Base-by-base conservation (phyloP, 2,329 filamentous ascomycete species). In the Seiridium unicorne region DNA sequence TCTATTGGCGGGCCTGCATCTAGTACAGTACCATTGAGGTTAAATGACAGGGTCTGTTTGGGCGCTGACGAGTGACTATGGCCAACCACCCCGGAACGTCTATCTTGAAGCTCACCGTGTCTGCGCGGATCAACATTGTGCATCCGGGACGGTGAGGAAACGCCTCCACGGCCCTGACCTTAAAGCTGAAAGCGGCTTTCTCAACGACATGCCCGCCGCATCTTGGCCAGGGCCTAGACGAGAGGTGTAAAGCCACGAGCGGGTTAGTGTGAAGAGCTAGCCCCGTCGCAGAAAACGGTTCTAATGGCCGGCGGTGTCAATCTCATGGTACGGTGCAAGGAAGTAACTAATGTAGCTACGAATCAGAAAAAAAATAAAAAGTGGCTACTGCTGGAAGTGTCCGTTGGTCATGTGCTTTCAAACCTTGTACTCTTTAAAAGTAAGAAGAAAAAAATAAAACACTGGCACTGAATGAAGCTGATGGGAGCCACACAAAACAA, bases 361-460 rank as follows among this genome's bases (percentile, higher is more conserved):
- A 10, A n/a, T 26, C 18, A 10, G n/a, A 53, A 53, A 40, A 40
- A 53, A 53, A 36, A 13, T 13, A 26, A 57, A 57, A 57, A 57
- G 54, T 57, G 54, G 54, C 54, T 57, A 57, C 54, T 5, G 11
- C 44, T 18, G 42, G n/a, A 48, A 57, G 10, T 32, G 32, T 26
- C 5, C 26, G 42, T 26, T 18, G 44, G 34, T 57, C 54, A 57
- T 57, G 54, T 47, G 54, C 13, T n/a, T 36, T 36, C 31, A 38
- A 53, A 53, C 49, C 49, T 53, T 53, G 49, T 53, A 13, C 49
- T 51, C 35, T n/a, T 5, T 32, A 36, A 53, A 31, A 51, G 26
- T 26, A 26, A 26, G 18, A 26, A 26, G 2, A 26, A 26, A 26
- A 48, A 49, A 49, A 49, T 49, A 49, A 26, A 26, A 11, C 13